These are phyloP conservation scores for Zygoascus tannicola DNA, from an alignment of 805 yeast genomes.

Conservation along the genomic window DNA sequence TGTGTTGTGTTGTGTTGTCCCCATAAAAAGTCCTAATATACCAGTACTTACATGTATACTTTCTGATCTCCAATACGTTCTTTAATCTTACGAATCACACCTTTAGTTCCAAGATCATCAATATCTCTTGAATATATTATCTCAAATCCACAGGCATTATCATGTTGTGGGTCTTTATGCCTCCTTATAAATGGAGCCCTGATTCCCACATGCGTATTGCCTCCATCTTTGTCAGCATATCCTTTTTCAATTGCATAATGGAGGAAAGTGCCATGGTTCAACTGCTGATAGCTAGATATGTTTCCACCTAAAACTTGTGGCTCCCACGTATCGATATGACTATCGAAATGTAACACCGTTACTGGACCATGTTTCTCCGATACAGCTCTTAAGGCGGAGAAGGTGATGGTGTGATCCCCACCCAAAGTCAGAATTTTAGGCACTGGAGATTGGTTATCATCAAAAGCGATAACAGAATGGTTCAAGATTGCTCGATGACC, in stretches of 20 bases:
- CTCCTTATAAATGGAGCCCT: conserved; percentile 50
- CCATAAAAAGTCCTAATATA: no score
- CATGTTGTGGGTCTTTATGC: conserved; percentile 46
- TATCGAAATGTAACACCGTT: conserved; percentile 62
- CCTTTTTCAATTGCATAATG: conserved; percentile 66
- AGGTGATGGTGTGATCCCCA: conserved; percentile 69
- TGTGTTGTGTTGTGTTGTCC: no score
- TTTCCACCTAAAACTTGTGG: conserved; percentile 58
- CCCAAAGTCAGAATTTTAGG: conserved; percentile 56
- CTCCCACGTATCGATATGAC: conserved; percentile 65
- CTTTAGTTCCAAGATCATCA: conserved; percentile 50
- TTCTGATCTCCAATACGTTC: conserved; percentile 50
- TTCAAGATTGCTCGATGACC: conserved; percentile 37
- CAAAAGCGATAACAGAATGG: conserved; percentile 13
- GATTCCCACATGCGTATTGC: conserved; percentile 51
- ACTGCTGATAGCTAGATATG: conserved; percentile 44
- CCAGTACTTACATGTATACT: conserved; percentile 37
- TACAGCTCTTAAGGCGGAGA: conserved; percentile 59
- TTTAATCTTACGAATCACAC: conserved; percentile 44
- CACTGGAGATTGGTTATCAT: conserved; percentile 33
- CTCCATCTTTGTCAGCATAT: conserved; percentile 36
- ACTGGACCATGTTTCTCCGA: conserved; percentile 50
- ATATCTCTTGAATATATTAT: conserved; percentile 61
- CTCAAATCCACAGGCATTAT: conserved; percentile 50
- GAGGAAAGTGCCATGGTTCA: conserved; percentile 62